Evolutionary conservation across 257 asterid species (phyloP).

Genomic region (Solanum pinnatisectum): DNA sequence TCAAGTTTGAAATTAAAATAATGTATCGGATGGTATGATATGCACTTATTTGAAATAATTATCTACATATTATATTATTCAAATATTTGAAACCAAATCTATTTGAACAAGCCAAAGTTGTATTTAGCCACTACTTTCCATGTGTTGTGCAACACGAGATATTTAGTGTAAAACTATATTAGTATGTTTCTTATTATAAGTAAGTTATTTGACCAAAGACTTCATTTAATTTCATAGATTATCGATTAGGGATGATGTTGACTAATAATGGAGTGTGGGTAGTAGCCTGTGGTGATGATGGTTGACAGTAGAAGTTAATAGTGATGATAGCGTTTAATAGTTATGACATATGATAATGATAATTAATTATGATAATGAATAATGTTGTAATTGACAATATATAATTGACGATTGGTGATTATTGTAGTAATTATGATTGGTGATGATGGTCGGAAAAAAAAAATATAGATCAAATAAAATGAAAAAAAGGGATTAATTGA

Average conservation of each 20-base stretch:
- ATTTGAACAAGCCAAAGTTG: background rate
- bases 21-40: background rate
- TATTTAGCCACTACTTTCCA: background rate
- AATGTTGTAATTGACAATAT: background rate
- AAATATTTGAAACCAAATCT: background rate
- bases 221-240: too few relatives aligned
- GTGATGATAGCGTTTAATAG: background rate
- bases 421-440: too few relatives aligned
- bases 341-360: background rate
- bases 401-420: too few relatives aligned
- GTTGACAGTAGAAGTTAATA: background rate
- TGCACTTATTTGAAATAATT: background rate
- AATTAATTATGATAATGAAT: background rate
- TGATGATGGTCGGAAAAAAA: too few relatives aligned
- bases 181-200: background rate
- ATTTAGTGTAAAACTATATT: background rate
- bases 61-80: background rate
- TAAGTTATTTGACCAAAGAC: too few relatives aligned
- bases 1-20: too few relatives aligned
- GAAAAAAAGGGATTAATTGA: background rate
- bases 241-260: background rate
- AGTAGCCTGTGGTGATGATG: background rate
- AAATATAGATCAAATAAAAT: too few relatives aligned
- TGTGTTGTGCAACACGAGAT: background rate
- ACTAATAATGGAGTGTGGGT: background rate